Base-by-base conservation (phyloP, 345 rosid species). In the Hibiscus tridactylites region DNA sequence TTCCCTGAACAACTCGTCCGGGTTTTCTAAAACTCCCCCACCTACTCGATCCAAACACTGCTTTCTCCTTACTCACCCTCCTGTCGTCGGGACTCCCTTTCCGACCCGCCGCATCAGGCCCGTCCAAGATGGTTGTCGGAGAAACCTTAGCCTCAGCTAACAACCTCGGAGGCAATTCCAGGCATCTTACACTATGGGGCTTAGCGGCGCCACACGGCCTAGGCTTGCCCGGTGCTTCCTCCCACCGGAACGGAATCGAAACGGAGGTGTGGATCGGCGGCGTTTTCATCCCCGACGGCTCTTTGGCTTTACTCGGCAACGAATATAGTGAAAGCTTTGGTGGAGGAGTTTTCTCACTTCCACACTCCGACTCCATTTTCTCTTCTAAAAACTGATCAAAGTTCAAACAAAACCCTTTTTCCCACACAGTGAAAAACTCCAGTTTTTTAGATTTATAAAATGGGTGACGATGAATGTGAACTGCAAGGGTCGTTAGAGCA, bases 181-280 rank as follows among this genome's bases (percentile, higher is more conserved):
- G 74, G 58, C 83, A 72, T 72, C 86, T 79, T 1, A 49, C 80
- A 21, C 39, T 67, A 11, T 66, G 69, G 16, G 70, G 56, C 56
- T 65, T 17, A 12, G 21, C 46, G 64, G 56, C 35, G 35, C 35
- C n/a, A 47, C 69, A 73, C 24, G 77, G 78, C 29, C 91, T 85
- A 11, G 98, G 97, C 88, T 80, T 87, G 6, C 98, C 98, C 0
- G 97, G 98, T 9, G 84, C 96, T 79, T 91, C 97, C 75, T 94
- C 98, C 97, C 98, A 94, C 67, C 73, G 79, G 59, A 94, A 94
- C 9, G 98, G 98, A 31, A 94, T 68, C 24, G 97, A 83, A 49
- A 81, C 96, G 4, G 70, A 71, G 54, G 81, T 39, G 21, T 85
- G 78, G 63, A 88, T 72, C 9, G 97, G 98, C 5, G 97, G 89